Evolutionary conservation across 2,329 filamentous ascomycete species (phyloP).

Genomic region (Xylariaceae sp.): DNA sequence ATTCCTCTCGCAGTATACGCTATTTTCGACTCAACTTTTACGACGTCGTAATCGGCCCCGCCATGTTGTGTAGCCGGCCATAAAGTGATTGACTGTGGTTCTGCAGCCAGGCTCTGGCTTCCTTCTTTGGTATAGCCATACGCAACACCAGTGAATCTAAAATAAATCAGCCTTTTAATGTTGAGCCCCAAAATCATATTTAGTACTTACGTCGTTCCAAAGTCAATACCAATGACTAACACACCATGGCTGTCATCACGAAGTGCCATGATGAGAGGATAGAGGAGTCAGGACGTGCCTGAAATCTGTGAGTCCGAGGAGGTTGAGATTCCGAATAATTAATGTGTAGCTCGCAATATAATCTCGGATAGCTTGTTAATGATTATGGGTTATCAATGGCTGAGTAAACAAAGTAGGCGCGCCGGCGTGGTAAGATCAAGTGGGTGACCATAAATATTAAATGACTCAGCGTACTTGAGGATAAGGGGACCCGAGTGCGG

Average conservation of each 20-base stretch:
- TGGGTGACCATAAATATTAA: too few relatives aligned
- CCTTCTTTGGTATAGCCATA: constrained; percentile 2
- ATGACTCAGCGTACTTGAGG: too few relatives aligned
- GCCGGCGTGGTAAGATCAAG: too few relatives aligned
- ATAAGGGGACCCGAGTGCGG: too few relatives aligned
- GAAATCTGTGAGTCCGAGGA: too few relatives aligned
- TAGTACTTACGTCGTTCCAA: constrained; percentile 20
- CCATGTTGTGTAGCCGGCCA: background rate
- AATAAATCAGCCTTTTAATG: background rate
- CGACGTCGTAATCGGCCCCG: background rate
- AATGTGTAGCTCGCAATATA: too few relatives aligned
- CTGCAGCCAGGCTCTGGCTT: background rate
- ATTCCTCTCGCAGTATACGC: background rate
- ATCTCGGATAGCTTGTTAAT: too few relatives aligned
- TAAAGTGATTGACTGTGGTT: constrained; percentile 3
- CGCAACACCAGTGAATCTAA: constrained; percentile 21
- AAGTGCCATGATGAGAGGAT: background rate
- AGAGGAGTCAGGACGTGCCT: too few relatives aligned
- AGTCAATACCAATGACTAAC: constrained; percentile 18
- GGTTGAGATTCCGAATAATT: too few relatives aligned
- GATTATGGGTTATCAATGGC: too few relatives aligned
- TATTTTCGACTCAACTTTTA: constrained; percentile 14
- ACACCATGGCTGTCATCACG: background rate
- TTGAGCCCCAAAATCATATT: too few relatives aligned
- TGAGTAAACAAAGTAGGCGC: too few relatives aligned